Conservation (phyloP, 371 early-diverging fungal species). For the Coemansia sp. region DNA sequence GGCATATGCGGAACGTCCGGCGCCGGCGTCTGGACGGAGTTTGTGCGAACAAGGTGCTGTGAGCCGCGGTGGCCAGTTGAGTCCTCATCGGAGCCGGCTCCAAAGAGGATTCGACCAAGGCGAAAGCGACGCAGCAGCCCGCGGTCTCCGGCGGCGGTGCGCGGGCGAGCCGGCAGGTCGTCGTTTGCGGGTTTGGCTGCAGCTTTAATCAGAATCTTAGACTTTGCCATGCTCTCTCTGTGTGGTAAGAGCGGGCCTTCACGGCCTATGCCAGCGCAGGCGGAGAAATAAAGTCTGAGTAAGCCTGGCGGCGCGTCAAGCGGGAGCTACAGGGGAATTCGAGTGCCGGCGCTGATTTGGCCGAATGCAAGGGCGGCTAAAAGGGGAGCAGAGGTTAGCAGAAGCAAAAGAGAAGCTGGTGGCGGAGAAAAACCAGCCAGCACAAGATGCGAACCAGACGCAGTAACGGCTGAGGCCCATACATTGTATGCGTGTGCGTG, state of each 20-base stretch:
- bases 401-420: not conserved
- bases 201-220: conserved; percentile 17
- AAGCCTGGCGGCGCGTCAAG: not conserved
- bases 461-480: not conserved
- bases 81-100: conserved; percentile 14
- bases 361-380: conserved; percentile 2
- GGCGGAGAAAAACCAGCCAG: not conserved
- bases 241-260: not conserved
- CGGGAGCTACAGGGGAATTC: not conserved
- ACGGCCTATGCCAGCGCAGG: not conserved
- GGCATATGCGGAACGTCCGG: conserved; percentile 11
- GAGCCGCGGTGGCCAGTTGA: conserved; percentile 3
- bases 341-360: conserved; percentile 4
- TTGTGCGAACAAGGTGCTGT: conserved; percentile 19
- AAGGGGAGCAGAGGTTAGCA: not conserved
- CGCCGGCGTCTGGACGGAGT: conserved; percentile 30
- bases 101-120: conserved; percentile 42
- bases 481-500: not conserved
- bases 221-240: not conserved
- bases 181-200: conserved; percentile 15
- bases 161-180: conserved; percentile 32
- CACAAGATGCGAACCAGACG: not conserved
- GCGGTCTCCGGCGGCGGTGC: conserved; percentile 44
- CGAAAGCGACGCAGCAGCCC: conserved; percentile 42
- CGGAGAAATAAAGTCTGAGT: not conserved